Percentiles rank a stretch among this genome's conserved stretches.
Conservation (phyloP, 371 early-diverging fungal genomes). For the Dipsacomyces acuminosporus region DNA sequence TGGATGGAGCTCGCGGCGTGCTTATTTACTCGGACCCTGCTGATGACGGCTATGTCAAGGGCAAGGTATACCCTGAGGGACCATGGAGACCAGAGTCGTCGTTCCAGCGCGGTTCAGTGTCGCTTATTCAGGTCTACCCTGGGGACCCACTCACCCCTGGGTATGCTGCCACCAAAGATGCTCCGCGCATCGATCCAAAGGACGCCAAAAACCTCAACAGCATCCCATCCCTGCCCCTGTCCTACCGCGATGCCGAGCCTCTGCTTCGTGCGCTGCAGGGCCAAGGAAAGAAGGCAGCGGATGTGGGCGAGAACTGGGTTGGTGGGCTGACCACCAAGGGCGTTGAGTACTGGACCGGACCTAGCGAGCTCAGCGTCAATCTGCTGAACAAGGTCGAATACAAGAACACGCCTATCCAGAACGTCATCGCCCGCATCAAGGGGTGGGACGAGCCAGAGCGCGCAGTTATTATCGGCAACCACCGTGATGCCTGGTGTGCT, state of each 20-base stretch:
- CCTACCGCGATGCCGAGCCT: slow-evolving; percentile 60
- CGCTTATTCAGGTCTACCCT: slow-evolving; percentile 48
- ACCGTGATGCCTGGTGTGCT: slow-evolving; percentile 64
- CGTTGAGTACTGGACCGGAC: slow-evolving; percentile 55
- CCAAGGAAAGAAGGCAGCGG: slow-evolving; percentile 43
- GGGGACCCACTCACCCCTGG: slow-evolving; percentile 69
- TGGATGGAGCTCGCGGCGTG: slow-evolving; percentile 55
- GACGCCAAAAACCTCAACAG: slow-evolving; percentile 51
- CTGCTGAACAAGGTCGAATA: slow-evolving; percentile 56
- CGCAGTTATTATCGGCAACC: slow-evolving; percentile 59
- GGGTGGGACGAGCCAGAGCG: slow-evolving; percentile 57
- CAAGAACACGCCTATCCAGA: slow-evolving; percentile 58
- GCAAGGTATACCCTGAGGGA: slow-evolving; percentile 60
- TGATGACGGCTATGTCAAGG: slow-evolving; percentile 52
- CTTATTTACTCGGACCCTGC: slow-evolving; percentile 59
- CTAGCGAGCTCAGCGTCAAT: slow-evolving; percentile 51
- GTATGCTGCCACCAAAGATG: slow-evolving; percentile 53
- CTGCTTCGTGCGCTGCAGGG: slow-evolving; percentile 53
- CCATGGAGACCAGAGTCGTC: slow-evolving; percentile 60
- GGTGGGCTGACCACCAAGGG: slow-evolving; percentile 50
- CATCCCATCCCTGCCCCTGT: slow-evolving; percentile 65
- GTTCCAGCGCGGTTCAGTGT: slow-evolving; percentile 60
- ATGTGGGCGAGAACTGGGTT: slow-evolving; percentile 39
- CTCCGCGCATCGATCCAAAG: slow-evolving; percentile 50
- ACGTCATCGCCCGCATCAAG: slow-evolving; percentile 57